Evolutionary conservation across 2,329 filamentous ascomycete species (phyloP), one percentile per base, ranked within the genome.

Genomic region (Ophiostoma sp.): DNA sequence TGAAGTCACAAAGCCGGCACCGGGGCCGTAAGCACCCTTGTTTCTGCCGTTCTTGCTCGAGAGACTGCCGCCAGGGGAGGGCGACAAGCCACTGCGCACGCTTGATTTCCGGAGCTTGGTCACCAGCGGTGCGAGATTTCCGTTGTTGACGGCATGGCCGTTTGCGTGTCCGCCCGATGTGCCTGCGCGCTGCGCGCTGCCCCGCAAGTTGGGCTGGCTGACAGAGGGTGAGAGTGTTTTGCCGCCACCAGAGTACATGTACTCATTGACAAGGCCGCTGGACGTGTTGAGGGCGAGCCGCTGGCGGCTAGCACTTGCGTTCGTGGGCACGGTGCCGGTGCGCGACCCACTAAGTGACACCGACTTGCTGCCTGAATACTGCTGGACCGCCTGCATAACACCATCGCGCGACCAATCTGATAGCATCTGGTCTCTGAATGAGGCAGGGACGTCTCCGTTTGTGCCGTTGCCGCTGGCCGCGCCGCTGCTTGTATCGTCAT

Each of bases 391-490:
- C 13, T 89, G 86, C 68, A 95, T 81, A 41, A 90, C 91, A 17
- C 83, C 80, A 31, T 96, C 93, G 76, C 89, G 89, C 54, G 88
- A 90, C 94, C 94, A 97, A 67, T 91, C 87, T 27, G 86, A 83
- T 71, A 93, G 81, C 86, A 97, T 91, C 74, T 92, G 86, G 72
- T 95, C 91, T 73, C 85, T 88, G 74, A 93, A 86, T 36, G 82
- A 83, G 20, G 81, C 78, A 0, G 93, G 90, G 2, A 97, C 81
- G 71, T 89, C 84, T n/a, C 80, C 79, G 48, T 84, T 81, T 4
- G 76, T 76, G 31, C 82, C 77, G 68, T 77, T 72, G 1, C 79
- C 76, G 10, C 15, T 17, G 15, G 52, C 27, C 23, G 23, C 27
- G 5, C 57, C n/a, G 15, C 23, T 44, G 4, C 27, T 44, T 5